Percentiles rank a stretch among this genome's conserved stretches.
Evolutionary conservation across 805 yeast genomes (phyloP).

Genomic region (Metschnikowia drakensbergensis): DNA sequence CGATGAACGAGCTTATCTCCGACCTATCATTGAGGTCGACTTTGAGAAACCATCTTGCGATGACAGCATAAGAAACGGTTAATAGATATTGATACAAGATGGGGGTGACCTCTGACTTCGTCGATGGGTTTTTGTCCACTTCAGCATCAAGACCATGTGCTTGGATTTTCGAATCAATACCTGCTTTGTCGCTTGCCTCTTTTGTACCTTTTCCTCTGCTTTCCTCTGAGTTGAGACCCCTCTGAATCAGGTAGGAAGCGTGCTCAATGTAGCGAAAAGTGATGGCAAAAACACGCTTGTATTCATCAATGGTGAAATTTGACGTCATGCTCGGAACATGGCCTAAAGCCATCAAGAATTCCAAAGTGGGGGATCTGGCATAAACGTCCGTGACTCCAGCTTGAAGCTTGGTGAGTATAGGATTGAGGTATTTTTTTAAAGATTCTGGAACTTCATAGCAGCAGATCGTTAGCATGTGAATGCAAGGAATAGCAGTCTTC

Average conservation of each 20-base stretch:
- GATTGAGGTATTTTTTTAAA: constrained; percentile 61
- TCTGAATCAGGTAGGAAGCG: constrained; percentile 47
- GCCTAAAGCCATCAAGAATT: constrained; percentile 64
- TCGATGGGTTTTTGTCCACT: constrained; percentile 54
- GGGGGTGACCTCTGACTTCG: constrained; percentile 44
- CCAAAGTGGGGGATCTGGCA: constrained; percentile 71
- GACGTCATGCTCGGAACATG: constrained; percentile 64
- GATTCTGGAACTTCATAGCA: constrained; percentile 78
- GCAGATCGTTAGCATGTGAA: constrained; percentile 70
- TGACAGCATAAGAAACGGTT: constrained; percentile 62
- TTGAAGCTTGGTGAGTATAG: constrained; percentile 70
- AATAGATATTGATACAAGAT: constrained; percentile 57
- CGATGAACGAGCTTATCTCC: constrained; percentile 57
- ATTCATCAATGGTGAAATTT: constrained; percentile 73
- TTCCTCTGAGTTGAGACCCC: constrained; percentile 15
- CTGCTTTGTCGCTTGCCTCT: not conserved
- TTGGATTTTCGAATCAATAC: constrained; percentile 1
- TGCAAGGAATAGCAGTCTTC: constrained; percentile 70
- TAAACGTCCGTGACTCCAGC: constrained; percentile 66
- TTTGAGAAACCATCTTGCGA: constrained; percentile 68
- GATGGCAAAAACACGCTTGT: constrained; percentile 75
- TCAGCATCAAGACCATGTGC: constrained; percentile 45
- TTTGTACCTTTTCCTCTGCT: constrained; percentile 12
- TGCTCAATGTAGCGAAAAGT: constrained; percentile 76
- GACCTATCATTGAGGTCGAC: constrained; percentile 57